Base-by-base conservation (phyloP, 257 asterid species). In the Solanum pennellii region DNA sequence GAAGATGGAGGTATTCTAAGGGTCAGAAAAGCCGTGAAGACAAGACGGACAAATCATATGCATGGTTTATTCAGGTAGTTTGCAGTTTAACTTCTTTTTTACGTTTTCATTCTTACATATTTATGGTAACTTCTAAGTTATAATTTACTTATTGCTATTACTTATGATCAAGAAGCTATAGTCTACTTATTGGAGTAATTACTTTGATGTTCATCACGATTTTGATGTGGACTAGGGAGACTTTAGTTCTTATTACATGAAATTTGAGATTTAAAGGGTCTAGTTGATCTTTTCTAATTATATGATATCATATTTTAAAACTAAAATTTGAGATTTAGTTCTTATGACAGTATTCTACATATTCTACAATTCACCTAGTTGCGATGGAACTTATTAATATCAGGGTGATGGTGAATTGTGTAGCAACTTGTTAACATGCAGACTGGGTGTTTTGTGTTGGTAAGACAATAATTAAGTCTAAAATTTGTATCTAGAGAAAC, bases 11-110 rank as follows among this genome's bases (percentile, higher is more conserved):
- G 97, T 10, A 9, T 83, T 82, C 98, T 97, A 66, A 91, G 90
- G 90, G 97, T 97, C 91, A 92, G 86, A 88, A 97, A 94, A 92
- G 86, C 94, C 0, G 89, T 89, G 33, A 98, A 95, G 84, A 94
- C 98, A 0, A 93, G 98, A 91, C 91, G 96, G 90, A 98, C 98
- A 80, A 97, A 97, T 89, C 95, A 97, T 89, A 95, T 97, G 99
- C 99, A 97, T 60, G 98, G 99, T 60, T 92, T 97, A 79, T 97
- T 97, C 91, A 94, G 99, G 99, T 94, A 88, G 6, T 76, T 31
- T 37, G 82, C 82, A 21, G 52, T 74, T 39, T 39, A 11, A 39
- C 23, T 1, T 42, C 39, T 74, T 74, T 29, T 74, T 74, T 37
- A 5, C 6, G 3, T 2, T 39, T 74, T 37, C 29, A 35, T 33